Evolutionary conservation across 2,329 filamentous ascomycete species (phyloP).

Genomic region (Hyphodiscus sp.): DNA sequence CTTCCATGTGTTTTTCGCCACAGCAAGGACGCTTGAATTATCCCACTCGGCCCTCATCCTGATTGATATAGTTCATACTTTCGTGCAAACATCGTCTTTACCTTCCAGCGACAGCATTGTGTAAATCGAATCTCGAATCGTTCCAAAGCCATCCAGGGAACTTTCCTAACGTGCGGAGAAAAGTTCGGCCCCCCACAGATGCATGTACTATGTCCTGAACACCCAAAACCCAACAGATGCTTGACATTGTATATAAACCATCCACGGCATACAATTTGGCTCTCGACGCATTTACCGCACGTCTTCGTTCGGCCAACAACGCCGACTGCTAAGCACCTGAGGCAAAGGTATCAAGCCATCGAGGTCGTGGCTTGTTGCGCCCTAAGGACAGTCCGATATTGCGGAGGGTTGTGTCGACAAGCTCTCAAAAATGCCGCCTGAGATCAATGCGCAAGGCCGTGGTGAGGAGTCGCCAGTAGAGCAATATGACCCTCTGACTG

Average conservation of each 20-base stretch:
- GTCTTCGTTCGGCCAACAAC: neutral
- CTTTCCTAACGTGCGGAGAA: too few species aligned
- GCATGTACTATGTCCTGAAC: too few species aligned
- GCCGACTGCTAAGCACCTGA: neutral
- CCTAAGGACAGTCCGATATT: neutral
- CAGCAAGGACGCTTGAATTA: too few species aligned
- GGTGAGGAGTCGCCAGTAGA: neutral
- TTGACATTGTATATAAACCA: neutral
- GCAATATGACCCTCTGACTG: neutral
- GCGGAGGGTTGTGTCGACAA: neutral
- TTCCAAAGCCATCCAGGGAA: too few species aligned
- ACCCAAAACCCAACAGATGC: neutral
- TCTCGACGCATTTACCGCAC: neutral
- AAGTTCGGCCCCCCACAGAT: too few species aligned
- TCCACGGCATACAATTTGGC: neutral
- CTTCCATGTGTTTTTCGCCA: too few species aligned
- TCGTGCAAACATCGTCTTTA: too few species aligned
- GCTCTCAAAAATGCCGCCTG: neutral
- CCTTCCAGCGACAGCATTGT: too few species aligned
- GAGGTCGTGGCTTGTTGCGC: neutral
- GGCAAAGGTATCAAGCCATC: neutral
- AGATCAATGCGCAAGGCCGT: neutral
- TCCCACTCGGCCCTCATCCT: too few species aligned
- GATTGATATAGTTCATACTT: too few species aligned
- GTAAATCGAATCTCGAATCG: too few species aligned